Percentiles rank a stretch among this genome's conserved stretches.
Evolutionary conservation across 2,329 filamentous ascomycete species (phyloP).

Genomic region (Colletotrichum plurivorum): DNA sequence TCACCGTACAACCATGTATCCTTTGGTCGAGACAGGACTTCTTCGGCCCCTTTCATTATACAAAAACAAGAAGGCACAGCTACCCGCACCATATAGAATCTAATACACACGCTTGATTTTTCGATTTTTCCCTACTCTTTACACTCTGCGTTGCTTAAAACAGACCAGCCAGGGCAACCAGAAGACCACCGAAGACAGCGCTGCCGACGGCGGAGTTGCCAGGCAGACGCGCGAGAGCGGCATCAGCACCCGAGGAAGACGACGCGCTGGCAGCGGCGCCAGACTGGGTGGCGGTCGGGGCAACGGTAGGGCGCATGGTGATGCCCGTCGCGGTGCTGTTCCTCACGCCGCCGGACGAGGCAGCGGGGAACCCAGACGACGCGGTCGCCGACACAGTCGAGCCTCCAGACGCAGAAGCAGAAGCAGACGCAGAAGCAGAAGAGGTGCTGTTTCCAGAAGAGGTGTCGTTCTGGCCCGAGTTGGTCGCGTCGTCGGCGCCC

Average conservation of each 20-base stretch:
- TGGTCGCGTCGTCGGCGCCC: constrained; percentile 29
- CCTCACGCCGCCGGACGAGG: constrained; percentile 18
- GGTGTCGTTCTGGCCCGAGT: constrained; percentile 37
- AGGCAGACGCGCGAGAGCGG: neutral
- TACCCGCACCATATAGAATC: constrained; percentile 22
- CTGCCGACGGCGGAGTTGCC: constrained; percentile 19
- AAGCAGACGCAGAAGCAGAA: constrained; percentile 1
- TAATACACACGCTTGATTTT: neutral
- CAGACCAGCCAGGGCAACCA: constrained; percentile 30
- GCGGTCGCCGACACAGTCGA: constrained; percentile 5
- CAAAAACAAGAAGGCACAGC: constrained; percentile 6
- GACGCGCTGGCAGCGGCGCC: constrained; percentile 29
- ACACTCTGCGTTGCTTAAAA: neutral
- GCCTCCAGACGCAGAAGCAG: neutral
- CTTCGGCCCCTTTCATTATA: constrained; percentile 11
- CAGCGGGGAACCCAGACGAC: constrained; percentile 19
- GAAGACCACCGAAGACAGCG: constrained; percentile 26
- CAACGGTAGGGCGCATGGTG: constrained; percentile 10
- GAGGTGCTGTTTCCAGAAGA: constrained; percentile 17
- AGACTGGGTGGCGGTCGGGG: constrained; percentile 27
- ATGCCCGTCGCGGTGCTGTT: constrained; percentile 20
- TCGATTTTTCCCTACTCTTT: neutral
- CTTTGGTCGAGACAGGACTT: neutral
- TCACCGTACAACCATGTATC: too few relatives aligned
- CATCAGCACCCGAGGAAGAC: constrained; percentile 10